Evolutionary conservation across 305 asterid genomes (phyloP).

Genomic region (Fraxinus latifolia): DNA sequence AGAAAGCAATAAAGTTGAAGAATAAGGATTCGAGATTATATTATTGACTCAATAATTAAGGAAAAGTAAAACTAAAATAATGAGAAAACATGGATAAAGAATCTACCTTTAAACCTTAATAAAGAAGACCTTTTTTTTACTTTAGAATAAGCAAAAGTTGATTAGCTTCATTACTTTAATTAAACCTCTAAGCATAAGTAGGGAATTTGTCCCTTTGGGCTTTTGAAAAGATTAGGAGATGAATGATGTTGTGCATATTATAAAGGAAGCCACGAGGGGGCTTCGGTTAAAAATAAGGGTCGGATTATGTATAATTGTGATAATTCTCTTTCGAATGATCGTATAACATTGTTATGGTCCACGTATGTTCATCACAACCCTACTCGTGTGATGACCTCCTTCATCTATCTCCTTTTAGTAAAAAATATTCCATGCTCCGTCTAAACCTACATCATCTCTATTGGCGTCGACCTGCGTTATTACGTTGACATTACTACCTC

Average conservation of each 20-base stretch:
- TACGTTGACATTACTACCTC: background rate
- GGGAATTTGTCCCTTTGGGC: constrained; percentile 41
- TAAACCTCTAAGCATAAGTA: constrained; percentile 36
- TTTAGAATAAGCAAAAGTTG: constrained; percentile 47
- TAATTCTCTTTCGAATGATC: background rate
- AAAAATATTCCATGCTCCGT: background rate
- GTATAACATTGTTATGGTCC: background rate
- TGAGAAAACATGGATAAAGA: constrained; percentile 25
- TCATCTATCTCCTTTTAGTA: background rate
- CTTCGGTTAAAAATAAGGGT: background rate
- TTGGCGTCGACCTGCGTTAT: background rate
- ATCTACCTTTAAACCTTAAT: constrained; percentile 29
- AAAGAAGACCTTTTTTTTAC: constrained; percentile 5
- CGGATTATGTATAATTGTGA: background rate
- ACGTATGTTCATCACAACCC: background rate
- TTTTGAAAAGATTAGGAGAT: constrained; percentile 35
- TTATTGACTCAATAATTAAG: constrained; percentile 9
- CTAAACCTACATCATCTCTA: no score
- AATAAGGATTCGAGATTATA: constrained; percentile 25
- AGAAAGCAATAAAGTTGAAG: constrained; percentile 49
- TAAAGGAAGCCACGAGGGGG: constrained; percentile 18
- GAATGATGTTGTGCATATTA: constrained; percentile 22
- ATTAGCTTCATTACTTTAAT: constrained; percentile 40
- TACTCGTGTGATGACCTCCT: background rate
- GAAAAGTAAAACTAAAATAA: constrained; percentile 1